Base-by-base conservation (phyloP, 768 basidiomycete species). In the Clavulina sp. region DNA sequence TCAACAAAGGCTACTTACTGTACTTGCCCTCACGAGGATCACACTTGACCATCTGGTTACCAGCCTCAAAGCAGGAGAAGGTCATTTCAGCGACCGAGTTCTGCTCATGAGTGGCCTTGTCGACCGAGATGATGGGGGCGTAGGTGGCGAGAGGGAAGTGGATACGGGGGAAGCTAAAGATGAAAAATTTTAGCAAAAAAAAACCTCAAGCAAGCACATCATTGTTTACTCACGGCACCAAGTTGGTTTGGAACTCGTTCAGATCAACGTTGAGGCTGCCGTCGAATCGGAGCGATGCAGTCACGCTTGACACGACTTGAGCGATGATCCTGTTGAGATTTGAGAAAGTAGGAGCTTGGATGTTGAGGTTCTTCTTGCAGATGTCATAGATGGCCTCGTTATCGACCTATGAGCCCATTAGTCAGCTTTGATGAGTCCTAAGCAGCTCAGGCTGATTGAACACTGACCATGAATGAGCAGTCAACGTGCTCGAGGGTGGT, bases 401-500 rank as follows among this genome's bases (percentile, higher is more conserved):
- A 65, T 99, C 95, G 56, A 99, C 85, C 84, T 88, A 56, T 32
- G 56, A 40, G 50, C 9, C 19, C 33, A 41, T 32, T 31, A 7
- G 49, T 50, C 28, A 57, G 47, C 13, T 9, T 9, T 28, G 43
- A 46, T 13, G 26, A 26, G 26, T 13, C 24, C 52, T 52, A 38
- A 24, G 30, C 38, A 40, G 21, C 28, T 7, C 34, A 38, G 19
- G n/a, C n/a, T n/a, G n/a, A n/a, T 38, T 7, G 43, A 29, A 16
- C 5, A 52, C 50, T 50, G 56, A 82, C 95, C 93, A 99, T 97
- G 76, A 99, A 99, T 33, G 95, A 96, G 68, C 95, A 99, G 71
- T 99, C 95, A n/a, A 93, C 95, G 70, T 99, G 95, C 68, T 97
- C 95, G 54, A 97, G 81, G 52, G 95, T 97, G 41, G 95, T 96